These are phyloP conservation scores for Albophoma yamanashiensis DNA, from an alignment of 2,329 filamentous ascomycete species.

Conservation along the genomic window DNA sequence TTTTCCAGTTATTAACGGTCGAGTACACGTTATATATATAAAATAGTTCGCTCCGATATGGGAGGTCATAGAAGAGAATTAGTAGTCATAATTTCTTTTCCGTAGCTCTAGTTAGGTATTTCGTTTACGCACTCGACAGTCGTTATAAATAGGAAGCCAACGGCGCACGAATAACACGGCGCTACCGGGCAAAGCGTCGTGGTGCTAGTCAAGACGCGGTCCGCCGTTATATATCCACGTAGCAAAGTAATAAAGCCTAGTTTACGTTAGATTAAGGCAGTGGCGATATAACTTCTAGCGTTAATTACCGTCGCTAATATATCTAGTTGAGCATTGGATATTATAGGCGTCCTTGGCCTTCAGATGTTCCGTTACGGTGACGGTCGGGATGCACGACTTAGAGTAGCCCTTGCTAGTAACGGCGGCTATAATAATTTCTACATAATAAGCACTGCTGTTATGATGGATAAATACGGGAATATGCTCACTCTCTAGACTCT, in stretches of 20 bases:
- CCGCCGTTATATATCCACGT: conserved; percentile 7
- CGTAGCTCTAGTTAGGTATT: background rate
- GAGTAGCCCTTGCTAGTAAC: background rate
- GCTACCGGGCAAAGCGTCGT: conserved; percentile 7
- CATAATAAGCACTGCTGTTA: background rate
- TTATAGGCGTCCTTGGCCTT: conserved; percentile 3
- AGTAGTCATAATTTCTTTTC: background rate
- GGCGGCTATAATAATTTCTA: background rate
- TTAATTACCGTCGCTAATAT: conserved; percentile 8
- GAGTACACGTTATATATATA: too few species aligned
- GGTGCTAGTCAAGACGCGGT: conserved; percentile 6
- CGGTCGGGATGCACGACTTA: conserved; percentile 7
- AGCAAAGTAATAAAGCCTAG: conserved; percentile 8
- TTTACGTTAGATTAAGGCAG: background rate
- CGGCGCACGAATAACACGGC: conserved; percentile 6
- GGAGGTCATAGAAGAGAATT: too few species aligned
- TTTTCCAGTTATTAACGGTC: background rate
- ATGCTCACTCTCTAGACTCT: background rate
- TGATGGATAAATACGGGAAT: background rate
- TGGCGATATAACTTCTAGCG: background rate
- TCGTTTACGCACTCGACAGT: conserved; percentile 3
- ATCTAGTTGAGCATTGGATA: conserved; percentile 6
- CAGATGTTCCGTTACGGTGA: conserved; percentile 5
- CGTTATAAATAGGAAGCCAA: conserved; percentile 5
- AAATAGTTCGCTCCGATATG: too few species aligned